Conservation (phyloP, 106 monocot species). For the Gastrodia elata region DNA sequence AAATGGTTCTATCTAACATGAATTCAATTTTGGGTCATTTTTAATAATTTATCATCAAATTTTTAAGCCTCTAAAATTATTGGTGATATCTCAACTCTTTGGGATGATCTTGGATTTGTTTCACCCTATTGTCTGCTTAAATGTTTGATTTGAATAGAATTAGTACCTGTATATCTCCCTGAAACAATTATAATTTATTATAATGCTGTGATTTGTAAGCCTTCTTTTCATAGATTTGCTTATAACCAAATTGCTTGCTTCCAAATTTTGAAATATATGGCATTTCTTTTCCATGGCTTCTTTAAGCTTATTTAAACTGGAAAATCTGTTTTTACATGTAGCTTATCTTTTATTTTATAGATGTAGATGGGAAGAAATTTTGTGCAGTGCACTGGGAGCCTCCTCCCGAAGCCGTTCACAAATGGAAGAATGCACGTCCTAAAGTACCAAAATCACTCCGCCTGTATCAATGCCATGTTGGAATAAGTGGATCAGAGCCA, state of each 20-base stretch:
- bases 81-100: background rate
- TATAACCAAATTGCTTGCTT: background rate
- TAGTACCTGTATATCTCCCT: background rate
- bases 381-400: constrained; percentile 96
- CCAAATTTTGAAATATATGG: background rate
- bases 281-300: background rate
- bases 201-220: background rate
- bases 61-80: no score
- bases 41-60: constrained; percentile 1
- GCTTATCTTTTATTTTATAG: constrained; percentile 14
- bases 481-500: constrained; percentile 75
- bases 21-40: background rate
- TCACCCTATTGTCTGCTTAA: background rate
- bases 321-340: background rate
- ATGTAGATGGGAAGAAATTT: constrained; percentile 61
- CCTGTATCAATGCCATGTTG: constrained; percentile 95
- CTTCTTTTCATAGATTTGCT: background rate
- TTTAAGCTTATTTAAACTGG: background rate
- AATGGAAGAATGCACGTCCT: constrained; percentile 67
- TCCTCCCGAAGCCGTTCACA: constrained; percentile 63
- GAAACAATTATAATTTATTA: background rate
- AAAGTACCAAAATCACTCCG: constrained; percentile 66
- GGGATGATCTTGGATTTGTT: background rate
- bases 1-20: background rate
- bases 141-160: background rate